Base-by-base conservation (phyloP, 345 rosid species). In the Eucalyptus marginata region DNA sequence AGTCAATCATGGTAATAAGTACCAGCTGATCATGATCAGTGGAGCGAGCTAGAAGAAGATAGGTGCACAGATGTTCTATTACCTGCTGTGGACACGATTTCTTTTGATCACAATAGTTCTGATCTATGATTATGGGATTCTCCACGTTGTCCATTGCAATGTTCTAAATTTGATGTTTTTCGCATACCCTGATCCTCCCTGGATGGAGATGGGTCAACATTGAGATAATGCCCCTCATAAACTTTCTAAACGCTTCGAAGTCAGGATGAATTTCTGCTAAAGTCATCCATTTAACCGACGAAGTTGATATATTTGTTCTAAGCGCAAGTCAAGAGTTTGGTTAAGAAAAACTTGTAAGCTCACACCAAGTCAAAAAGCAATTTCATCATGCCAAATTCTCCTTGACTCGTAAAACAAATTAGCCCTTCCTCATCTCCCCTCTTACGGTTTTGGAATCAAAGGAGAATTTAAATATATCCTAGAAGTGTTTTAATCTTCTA, bases 161-260 rank as follows among this genome's bases (percentile, higher is more conserved):
- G 64, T 97, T 94, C 89, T 94, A 50, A 97, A 97, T 51, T 89
- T 84, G 81, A 97, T 94, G 91, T 95, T 94, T 40, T 86, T 95
- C 8, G 95, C 99, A 88, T 92, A 94, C 31, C 99, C 99, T 14
- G 92, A 95, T 40, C 99, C 99, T 90, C 99, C 99, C 99, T 96
- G 86, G 49, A 86, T 14, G 47, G 29, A 76, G 16, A 76, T 20
- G 84, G 84, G 47, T 20, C 47, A 76, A 80, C 64, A 33, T 47
- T 47, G 71, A 52, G 51, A 36, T 6, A 22, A 49, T 16, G 17
- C 49, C 6, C 15, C 25, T 9, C 29, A 36, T 44, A 44, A 59
- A 87, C 20, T 25, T 76, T 76, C 83, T 76, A 76, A 40, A 20
- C 84, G 27, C 84, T 76, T 40, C 43, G 47, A 76, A 76, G 47